Evolutionary conservation across 1,284 basidiomycete genomes (phyloP), one percentile per base, ranked within the genome.

Genomic region (Earliella scabrosa): DNA sequence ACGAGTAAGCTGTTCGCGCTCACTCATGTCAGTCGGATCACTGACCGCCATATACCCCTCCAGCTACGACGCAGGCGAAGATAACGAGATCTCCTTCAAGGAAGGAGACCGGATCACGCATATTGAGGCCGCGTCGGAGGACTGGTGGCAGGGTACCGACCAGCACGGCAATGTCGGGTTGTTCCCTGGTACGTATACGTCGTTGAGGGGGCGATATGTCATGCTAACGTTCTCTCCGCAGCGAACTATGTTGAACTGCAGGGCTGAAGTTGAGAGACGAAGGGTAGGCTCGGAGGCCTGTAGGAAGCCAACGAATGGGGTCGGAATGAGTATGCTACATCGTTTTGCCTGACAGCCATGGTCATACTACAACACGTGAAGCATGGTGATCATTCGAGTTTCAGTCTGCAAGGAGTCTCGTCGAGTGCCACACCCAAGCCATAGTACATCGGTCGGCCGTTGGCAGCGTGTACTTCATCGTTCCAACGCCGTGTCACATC

Each of bases 71-170:
- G 91, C 92, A 0, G 85, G 83, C 0, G 94, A 97, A 69, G 93
- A 94, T 63, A 96, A 96, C 68, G 95, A 97, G 69, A 74, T 97
- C 21, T 82, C 87, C 1, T 95, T 97, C 80, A 77, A 73, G 26
- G 93, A 94, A 70, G 93, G 92, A 20, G 93, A 95, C 34, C 73
- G 75, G 47, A 91, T 97, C 68, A 79, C 77, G 10, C 78, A 88
- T 38, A 89, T 93, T 45, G 87, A 90, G 68, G 82, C 85, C 44
- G 81, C 80, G 21, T 87, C 78, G 54, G 91, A 94, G 18, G 93
- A 95, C 63, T 97, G 95, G 94, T 97, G 94, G 94, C 81, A 88
- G 63, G 95, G 94, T 2, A 82, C 74, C 62, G 81, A 83, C 60
- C 55, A 69, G 40, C 73, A 82, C 52, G 93, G 92, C 2, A 75